Percentiles rank a stretch among this genome's conserved stretches.
Evolutionary conservation across 2,329 filamentous ascomycete species (phyloP).

Genomic region (Ceratocystiopsis minuta): DNA sequence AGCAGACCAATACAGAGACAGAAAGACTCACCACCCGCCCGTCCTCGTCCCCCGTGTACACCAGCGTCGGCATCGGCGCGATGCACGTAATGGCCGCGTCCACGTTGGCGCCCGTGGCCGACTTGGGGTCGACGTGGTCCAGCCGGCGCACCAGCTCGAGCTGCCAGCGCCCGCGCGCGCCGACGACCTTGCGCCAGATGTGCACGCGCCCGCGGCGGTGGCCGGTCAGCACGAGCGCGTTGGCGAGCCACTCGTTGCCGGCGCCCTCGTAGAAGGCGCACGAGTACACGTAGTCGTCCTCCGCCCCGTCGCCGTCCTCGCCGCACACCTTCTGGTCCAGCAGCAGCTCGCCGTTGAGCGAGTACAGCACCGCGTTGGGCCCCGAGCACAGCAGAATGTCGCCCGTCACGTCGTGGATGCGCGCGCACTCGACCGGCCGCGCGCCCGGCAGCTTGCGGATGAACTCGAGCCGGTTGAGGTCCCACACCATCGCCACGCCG

Average conservation of each 20-base stretch:
- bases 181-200: slow-evolving; percentile 40
- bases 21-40: slow-evolving; percentile 59
- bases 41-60: slow-evolving; percentile 90
- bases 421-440: slow-evolving; percentile 50
- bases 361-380: slow-evolving; percentile 58
- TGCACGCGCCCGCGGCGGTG: slow-evolving; percentile 74
- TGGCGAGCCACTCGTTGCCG: slow-evolving; percentile 81
- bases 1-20: background rate
- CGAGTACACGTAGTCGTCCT: slow-evolving; percentile 61
- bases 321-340: slow-evolving; percentile 63
- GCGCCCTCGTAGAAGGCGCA: slow-evolving; percentile 88
- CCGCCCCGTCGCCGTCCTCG: background rate
- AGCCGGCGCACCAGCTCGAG: slow-evolving; percentile 65
- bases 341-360: slow-evolving; percentile 70
- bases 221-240: slow-evolving; percentile 73
- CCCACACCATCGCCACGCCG: slow-evolving; percentile 73
- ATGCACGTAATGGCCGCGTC: slow-evolving; percentile 71
- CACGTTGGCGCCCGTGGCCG: slow-evolving; percentile 37
- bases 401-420: slow-evolving; percentile 79
- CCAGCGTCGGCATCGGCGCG: slow-evolving; percentile 58
- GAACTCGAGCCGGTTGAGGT: slow-evolving; percentile 78
- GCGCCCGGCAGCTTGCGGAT: slow-evolving; percentile 49
- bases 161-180: slow-evolving; percentile 46
- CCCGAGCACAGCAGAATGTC: slow-evolving; percentile 76
- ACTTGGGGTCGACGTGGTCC: slow-evolving; percentile 57